Conservation (phyloP, 1,139 yeast species). For the Debaryomyces sp. region DNA sequence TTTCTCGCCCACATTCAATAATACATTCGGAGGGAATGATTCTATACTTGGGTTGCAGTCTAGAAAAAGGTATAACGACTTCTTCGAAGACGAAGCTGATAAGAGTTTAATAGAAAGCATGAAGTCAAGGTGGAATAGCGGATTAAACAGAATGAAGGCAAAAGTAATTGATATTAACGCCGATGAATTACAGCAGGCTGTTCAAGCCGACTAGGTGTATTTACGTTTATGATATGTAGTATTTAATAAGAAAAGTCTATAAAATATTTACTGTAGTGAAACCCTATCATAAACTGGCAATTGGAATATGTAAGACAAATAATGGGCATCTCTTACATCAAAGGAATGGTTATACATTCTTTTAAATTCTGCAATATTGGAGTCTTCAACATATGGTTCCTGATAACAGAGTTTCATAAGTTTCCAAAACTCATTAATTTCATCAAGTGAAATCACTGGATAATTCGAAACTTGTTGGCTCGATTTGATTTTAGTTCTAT, state of each 20-base stretch:
- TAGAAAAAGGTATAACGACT: constrained; percentile 19
- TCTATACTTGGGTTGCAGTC: constrained; percentile 19
- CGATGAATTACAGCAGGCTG: constrained; percentile 37
- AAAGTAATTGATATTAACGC: constrained; percentile 38
- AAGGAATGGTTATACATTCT: constrained; percentile 23
- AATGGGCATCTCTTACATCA: constrained; percentile 31
- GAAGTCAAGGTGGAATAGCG: constrained; percentile 22
- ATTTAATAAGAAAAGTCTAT: neutral
- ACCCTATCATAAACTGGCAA: neutral
- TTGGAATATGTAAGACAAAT: constrained; percentile 22
- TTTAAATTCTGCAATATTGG: constrained; percentile 11
- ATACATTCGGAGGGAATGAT: constrained; percentile 34
- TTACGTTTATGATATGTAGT: neutral
- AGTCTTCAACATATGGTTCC: constrained; percentile 14
- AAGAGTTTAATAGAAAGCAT: constrained; percentile 33
- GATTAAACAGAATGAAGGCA: constrained; percentile 24
- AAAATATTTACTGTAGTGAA: neutral
- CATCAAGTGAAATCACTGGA: neutral
- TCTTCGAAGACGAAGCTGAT: constrained; percentile 32
- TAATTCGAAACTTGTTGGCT: neutral
- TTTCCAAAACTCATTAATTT: constrained; percentile 19
- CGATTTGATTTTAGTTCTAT: neutral
- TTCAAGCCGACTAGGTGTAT: constrained; percentile 7
- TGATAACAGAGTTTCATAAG: constrained; percentile 11
- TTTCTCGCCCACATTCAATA: constrained; percentile 37